Evolutionary conservation across 306 rosid genomes (phyloP).

Genomic region (Argentina anserina): DNA sequence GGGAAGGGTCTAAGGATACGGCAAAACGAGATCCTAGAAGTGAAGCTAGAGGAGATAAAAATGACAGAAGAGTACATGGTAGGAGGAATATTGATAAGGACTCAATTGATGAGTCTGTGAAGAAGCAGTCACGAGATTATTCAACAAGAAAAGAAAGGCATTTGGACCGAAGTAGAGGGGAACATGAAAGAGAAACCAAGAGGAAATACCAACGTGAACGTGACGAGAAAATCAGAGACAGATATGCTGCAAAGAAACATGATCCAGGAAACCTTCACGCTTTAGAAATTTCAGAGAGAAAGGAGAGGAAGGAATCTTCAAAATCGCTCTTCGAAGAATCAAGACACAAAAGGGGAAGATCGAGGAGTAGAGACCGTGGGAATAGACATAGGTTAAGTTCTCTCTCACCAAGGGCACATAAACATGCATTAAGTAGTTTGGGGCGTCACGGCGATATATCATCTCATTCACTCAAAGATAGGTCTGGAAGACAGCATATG

Average conservation of each 20-base stretch:
- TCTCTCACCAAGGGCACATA: slow-evolving; percentile 48
- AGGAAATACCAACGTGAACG: slow-evolving; percentile 43
- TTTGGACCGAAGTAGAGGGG: slow-evolving; percentile 39
- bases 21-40: slow-evolving; percentile 1
- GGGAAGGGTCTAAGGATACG: slow-evolving; percentile 33
- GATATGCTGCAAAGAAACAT: slow-evolving; percentile 43
- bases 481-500: slow-evolving; percentile 49
- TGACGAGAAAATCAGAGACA: slow-evolving; percentile 42
- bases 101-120: slow-evolving; percentile 39
- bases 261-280: slow-evolving; percentile 39
- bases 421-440: slow-evolving; percentile 31
- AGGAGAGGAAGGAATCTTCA: slow-evolving; percentile 40
- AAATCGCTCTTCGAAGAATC: slow-evolving; percentile 52
- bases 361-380: slow-evolving; percentile 58
- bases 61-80: slow-evolving; percentile 17
- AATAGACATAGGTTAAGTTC: slow-evolving; percentile 52
- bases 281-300: slow-evolving; percentile 38
- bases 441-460: slow-evolving; percentile 40
- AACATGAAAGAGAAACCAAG: slow-evolving; percentile 52
- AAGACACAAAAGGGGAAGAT: slow-evolving; percentile 50
- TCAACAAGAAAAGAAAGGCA: slow-evolving; percentile 40
- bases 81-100: slow-evolving; percentile 20
- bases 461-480: slow-evolving; percentile 38
- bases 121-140: slow-evolving; percentile 47
- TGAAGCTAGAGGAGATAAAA: slow-evolving; percentile 22